Evolutionary conservation across 345 rosid species (phyloP), one percentile per base, ranked within the genome.

Genomic region (Turritis glabra): DNA sequence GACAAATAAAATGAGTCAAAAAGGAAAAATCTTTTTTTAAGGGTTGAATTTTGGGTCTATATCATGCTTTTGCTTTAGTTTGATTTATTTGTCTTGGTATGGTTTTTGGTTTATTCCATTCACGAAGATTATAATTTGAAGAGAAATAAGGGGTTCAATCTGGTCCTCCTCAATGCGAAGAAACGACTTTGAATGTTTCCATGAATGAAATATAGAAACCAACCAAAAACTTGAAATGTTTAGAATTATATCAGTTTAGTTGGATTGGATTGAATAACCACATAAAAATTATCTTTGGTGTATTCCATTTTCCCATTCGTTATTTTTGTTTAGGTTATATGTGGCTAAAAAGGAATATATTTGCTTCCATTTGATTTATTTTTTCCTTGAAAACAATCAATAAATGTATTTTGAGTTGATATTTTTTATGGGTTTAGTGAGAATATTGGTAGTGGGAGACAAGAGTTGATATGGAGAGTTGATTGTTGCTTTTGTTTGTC

Each of bases 391-490:
- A 32, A 32, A 41, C 56, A 54, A 53, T 41, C 56, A 54, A 17
- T 40, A 64, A 41, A 17, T 54, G 56, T 23, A 64, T 19, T 7
- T 64, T 64, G 40, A 61, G 30, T 11, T 14, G n/a, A 64, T 38
- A 9, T 29, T 35, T 14, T 41, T 37, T 11, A 73, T 44, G 51
- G 59, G 72, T 33, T 47, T 62, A 33, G 7, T 5, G 77, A 55
- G 2, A 29, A 27, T 33, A 47, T 40, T 0, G 63, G 11, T 51
- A 68, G 79, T 68, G 74, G 79, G 66, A 60, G 57, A 75, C 79
- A 75, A 22, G 64, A 60, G 29, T 57, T 74, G 72, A 65, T 17
- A 55, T 65, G n/a, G 38, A 64, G 38, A 30, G 77, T 67, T 67
- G 78, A 67, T 54, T 67, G 79, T 18, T 48, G 67, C 73, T 67